A percentile compares a stretch with the other conserved stretches of the same genome.
phyloP scores from a whole-genome alignment of 2,329 filamentous ascomycete species.

The Fusarium avenaceum region DNA sequence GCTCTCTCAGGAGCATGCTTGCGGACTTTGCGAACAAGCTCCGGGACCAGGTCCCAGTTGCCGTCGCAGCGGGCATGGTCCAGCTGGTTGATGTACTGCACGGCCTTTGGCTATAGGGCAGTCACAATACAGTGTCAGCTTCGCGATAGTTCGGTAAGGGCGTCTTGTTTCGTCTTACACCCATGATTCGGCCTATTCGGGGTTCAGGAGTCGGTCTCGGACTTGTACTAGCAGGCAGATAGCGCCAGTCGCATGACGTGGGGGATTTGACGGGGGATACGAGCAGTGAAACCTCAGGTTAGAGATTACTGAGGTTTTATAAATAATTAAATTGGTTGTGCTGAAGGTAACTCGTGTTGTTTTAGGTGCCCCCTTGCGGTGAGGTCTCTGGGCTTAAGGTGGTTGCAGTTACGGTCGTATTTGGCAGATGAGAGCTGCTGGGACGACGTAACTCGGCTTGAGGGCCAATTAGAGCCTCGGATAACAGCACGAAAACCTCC shows the following conservation, averaged over 20 bases:
- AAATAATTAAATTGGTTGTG: background rate
- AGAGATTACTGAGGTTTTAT: background rate
- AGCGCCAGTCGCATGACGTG: constrained; percentile 46
- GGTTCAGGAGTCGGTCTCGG: constrained; percentile 49
- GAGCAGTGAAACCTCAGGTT: constrained; percentile 7
- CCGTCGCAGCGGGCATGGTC: constrained; percentile 90
- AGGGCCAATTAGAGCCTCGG: constrained; percentile 47
- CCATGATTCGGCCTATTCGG: constrained; percentile 54
- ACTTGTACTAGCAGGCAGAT: constrained; percentile 43
- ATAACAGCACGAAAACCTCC: constrained; percentile 43
- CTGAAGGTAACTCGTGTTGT: constrained; percentile 5
- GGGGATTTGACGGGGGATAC: constrained; percentile 4
- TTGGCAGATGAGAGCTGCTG: constrained; percentile 42
- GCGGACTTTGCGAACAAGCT: constrained; percentile 90
- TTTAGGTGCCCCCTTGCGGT: constrained; percentile 19
- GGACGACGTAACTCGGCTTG: constrained; percentile 38
- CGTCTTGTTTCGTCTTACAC: constrained; percentile 50
- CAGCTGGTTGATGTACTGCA: constrained; percentile 83
- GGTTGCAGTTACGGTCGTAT: constrained; percentile 26
- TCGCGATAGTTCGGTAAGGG: constrained; percentile 11
- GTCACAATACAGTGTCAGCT: constrained; percentile 43
- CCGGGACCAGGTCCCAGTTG: constrained; percentile 87
- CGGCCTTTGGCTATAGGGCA: constrained; percentile 74
- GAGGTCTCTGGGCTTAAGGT: constrained; percentile 35
- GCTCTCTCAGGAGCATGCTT: constrained; percentile 90